These are phyloP conservation scores for Lagenaria siceraria DNA, from an alignment of 306 rosid species.

Conservation along the genomic window DNA sequence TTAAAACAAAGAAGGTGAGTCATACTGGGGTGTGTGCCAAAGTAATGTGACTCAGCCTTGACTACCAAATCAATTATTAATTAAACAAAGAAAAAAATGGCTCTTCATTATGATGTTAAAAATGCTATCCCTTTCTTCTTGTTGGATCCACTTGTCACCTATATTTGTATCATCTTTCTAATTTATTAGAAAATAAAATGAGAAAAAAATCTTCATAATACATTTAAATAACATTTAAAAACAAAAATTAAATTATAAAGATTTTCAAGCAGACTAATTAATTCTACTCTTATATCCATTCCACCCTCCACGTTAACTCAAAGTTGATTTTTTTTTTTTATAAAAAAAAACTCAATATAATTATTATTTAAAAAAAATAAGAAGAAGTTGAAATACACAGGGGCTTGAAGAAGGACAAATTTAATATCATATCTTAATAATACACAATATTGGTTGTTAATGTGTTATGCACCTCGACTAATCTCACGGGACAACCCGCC, in stretches of 20 bases:
- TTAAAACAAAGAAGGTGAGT: background rate
- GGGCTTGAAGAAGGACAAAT: too few relatives aligned
- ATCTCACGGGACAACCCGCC: too few relatives aligned
- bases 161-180: background rate
- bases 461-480: too few relatives aligned
- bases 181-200: background rate
- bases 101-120: background rate
- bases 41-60: background rate
- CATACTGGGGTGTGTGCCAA: background rate
- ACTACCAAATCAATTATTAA: background rate
- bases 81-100: background rate
- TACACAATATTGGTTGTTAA: too few relatives aligned
- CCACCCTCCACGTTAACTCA: background rate
- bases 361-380: background rate
- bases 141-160: background rate
- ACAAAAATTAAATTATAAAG: too few relatives aligned
- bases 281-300: background rate
- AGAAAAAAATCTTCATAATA: background rate
- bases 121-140: background rate
- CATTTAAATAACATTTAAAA: background rate
- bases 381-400: background rate
- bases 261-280: background rate
- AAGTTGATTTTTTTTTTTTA: too few relatives aligned
- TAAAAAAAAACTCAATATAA: background rate
- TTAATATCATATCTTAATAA: too few relatives aligned